phyloP scores from a whole-genome alignment of 2,329 filamentous ascomycete species.

The Fusarium caatingaense region DNA sequence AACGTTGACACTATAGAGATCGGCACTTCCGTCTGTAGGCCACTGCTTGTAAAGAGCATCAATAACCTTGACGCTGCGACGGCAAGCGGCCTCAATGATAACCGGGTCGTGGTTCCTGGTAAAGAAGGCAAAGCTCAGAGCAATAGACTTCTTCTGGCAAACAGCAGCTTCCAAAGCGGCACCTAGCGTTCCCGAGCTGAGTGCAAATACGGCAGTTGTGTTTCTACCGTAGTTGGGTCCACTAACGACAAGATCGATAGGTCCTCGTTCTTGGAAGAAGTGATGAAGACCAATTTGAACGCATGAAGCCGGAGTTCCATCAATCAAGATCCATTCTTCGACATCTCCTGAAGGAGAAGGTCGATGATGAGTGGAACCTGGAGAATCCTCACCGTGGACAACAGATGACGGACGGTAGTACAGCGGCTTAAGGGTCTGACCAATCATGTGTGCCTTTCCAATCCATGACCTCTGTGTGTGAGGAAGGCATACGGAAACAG shows the following conservation, averaged over 20 bases:
- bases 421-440: slow-evolving; percentile 82
- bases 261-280: slow-evolving; percentile 77
- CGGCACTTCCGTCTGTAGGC: slow-evolving; percentile 72
- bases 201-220: slow-evolving; percentile 81
- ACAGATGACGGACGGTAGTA: slow-evolving; percentile 77
- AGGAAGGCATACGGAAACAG: slow-evolving; percentile 91
- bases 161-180: slow-evolving; percentile 82
- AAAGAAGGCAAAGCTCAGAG: slow-evolving; percentile 92
- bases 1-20: slow-evolving; percentile 93
- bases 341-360: slow-evolving; percentile 65
- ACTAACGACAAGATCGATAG: slow-evolving; percentile 80
- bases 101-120: slow-evolving; percentile 83
- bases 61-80: slow-evolving; percentile 79
- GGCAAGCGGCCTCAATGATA: slow-evolving; percentile 81
- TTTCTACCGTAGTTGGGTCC: slow-evolving; percentile 89
- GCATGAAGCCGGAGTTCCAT: slow-evolving; percentile 83
- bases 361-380: slow-evolving; percentile 72
- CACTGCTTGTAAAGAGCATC: slow-evolving; percentile 83
- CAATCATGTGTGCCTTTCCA: slow-evolving; percentile 96
- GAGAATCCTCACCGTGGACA: slow-evolving; percentile 57
- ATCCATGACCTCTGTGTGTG: slow-evolving; percentile 97
- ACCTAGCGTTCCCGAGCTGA: slow-evolving; percentile 82
- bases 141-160: slow-evolving; percentile 77
- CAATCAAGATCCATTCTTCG: slow-evolving; percentile 84
- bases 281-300: slow-evolving; percentile 86